Base-by-base conservation (phyloP, 768 basidiomycete species). In the Rhodosporidiobolus sp. region DNA sequence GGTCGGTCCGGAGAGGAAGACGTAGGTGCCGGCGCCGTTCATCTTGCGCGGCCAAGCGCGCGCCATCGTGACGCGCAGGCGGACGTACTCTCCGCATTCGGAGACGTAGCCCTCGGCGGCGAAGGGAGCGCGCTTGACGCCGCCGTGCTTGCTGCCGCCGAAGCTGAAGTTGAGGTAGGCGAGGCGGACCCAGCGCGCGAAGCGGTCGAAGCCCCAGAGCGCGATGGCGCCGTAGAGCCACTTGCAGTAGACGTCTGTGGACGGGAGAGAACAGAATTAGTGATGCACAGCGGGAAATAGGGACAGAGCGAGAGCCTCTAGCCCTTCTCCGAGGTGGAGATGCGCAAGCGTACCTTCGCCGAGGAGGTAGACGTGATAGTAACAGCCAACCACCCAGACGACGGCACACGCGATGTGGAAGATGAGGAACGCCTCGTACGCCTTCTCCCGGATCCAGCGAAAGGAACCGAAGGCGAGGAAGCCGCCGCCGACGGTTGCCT, bases 171-270 rank as follows among this genome's bases (percentile, higher is more conserved):
- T 65, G 43, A 30, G 55, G 54, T 46, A 56, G 28, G 50, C 26
- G 28, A 65, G 53, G 30, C 53, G 53, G 30, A 45, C 17, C 43
- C 28, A 46, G 30, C 64, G 64, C 19, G 30, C 43, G 48, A 65
- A 9, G 64, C 64, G 64, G 43, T 65, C 64, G 53, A 65, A 48
- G 43, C n/a, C 54, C 64, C 64, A 65, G 32, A 65, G 38, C 8
- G 54, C 56, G 53, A 65, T 28, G 16, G 53, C 38, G n/a, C 26
- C 53, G 28, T 65, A 58, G 46, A 65, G 26, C 24, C 48, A 57
- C 54, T 45, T 55, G 28, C 56, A 30, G 24, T 54, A 30, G 26
- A 17, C 14, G 45, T 48, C 24, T 28, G 26, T 32, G 32, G 9
- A 19, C 6, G 50, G 26, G 26, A 52, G n/a, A 22, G 14, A 52